These are phyloP conservation scores for Didymella pinodella DNA, from an alignment of 2,329 filamentous ascomycete genomes.

Conservation along the genomic window DNA sequence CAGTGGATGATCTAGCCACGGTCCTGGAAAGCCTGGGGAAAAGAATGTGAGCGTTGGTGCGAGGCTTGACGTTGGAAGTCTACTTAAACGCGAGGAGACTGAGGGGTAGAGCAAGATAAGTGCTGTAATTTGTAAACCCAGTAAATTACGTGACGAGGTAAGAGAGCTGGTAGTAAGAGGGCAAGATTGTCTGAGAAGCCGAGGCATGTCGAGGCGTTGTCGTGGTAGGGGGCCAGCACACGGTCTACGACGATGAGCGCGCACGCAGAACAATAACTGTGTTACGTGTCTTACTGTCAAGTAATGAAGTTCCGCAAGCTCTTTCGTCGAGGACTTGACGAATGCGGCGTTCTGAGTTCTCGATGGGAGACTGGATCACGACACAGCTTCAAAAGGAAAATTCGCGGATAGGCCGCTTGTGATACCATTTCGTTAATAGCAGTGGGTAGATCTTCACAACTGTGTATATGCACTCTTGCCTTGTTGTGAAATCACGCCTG, in stretches of 20 bases:
- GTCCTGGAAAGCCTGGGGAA: slow-evolving; percentile 39
- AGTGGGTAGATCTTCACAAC: too few species aligned
- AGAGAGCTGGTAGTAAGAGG: slow-evolving; percentile 33
- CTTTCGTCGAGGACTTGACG: too few species aligned
- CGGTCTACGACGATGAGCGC: neutral
- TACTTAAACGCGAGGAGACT: slow-evolving; percentile 46
- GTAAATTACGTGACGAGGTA: slow-evolving; percentile 52
- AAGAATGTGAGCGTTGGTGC: slow-evolving; percentile 50
- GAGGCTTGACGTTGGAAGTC: slow-evolving; percentile 44
- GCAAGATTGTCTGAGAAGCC: slow-evolving; percentile 8
- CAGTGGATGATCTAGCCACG: slow-evolving; percentile 45
- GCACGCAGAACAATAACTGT: too few species aligned
- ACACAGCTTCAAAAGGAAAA: too few species aligned
- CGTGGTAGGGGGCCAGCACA: slow-evolving; percentile 27
- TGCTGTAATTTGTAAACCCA: slow-evolving; percentile 56
- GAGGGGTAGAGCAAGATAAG: slow-evolving; percentile 50
- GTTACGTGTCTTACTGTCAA: too few species aligned
- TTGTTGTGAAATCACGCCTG: too few species aligned
- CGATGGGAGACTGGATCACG: too few species aligned
- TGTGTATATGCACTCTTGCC: too few species aligned
- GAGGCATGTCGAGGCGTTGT: slow-evolving; percentile 38
- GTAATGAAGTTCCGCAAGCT: too few species aligned
- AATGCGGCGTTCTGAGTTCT: too few species aligned
- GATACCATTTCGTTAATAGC: too few species aligned
- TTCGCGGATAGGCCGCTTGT: too few species aligned